Conservation (phyloP, 768 basidiomycete species). For the Terana coerulea region DNA sequence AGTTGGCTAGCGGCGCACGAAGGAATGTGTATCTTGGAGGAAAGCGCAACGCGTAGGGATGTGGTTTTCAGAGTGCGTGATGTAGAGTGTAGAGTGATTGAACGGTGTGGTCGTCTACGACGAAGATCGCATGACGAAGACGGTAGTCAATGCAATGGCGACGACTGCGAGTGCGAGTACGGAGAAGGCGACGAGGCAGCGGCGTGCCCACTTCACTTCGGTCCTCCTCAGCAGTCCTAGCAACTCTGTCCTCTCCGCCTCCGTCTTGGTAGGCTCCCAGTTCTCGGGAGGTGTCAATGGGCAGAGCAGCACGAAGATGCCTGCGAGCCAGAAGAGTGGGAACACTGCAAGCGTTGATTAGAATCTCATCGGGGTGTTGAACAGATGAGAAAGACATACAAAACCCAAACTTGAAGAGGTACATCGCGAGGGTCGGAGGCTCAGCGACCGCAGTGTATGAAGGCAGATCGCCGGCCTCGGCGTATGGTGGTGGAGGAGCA, state of each 20-base stretch:
- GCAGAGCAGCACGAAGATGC: conserved; percentile 35
- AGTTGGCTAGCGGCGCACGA: too few relatives aligned
- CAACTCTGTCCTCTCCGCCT: conserved; percentile 30
- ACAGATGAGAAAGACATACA: conserved; percentile 30
- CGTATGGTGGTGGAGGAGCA: conserved; percentile 29
- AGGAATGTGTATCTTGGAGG: too few relatives aligned
- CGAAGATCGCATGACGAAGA: too few relatives aligned
- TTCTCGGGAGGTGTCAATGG: conserved; percentile 36
- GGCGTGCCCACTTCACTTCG: conserved; percentile 41
- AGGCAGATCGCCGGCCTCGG: conserved; percentile 26
- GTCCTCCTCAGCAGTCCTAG: conserved; percentile 30
- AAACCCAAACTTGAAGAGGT: conserved; percentile 49
- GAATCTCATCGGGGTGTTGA: background rate
- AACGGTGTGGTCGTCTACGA: too few relatives aligned
- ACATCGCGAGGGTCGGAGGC: conserved; percentile 42
- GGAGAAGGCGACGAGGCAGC: conserved; percentile 30
- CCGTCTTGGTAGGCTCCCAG: conserved; percentile 35
- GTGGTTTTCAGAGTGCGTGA: too few relatives aligned
- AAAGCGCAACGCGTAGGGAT: too few relatives aligned
- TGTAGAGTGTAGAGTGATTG: too few relatives aligned
- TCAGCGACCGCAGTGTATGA: conserved; percentile 32
- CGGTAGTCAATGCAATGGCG: conserved; percentile 13
- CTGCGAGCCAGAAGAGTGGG: conserved; percentile 46
- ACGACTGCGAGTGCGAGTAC: conserved; percentile 16
- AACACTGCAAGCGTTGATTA: conserved; percentile 31